phyloP scores from a whole-genome alignment of 768 basidiomycete species.

The Crucibulum laeve region DNA sequence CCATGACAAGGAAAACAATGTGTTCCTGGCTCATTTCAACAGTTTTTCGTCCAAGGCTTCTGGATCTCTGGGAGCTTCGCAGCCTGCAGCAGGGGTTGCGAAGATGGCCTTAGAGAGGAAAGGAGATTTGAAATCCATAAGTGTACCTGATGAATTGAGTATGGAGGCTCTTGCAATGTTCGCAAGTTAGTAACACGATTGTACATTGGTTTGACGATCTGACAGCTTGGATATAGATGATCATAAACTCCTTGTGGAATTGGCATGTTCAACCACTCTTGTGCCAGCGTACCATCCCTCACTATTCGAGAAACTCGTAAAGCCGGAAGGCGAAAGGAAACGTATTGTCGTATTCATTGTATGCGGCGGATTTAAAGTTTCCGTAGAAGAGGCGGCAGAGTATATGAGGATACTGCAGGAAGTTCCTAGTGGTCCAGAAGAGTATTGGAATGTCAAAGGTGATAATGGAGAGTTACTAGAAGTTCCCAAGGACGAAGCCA shows the following conservation, averaged over 20 bases:
- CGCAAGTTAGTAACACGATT: slow-evolving; percentile 40
- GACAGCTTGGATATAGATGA: slow-evolving; percentile 44
- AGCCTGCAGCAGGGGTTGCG: slow-evolving; percentile 56
- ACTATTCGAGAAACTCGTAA: slow-evolving; percentile 50
- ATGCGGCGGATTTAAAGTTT: slow-evolving; percentile 70
- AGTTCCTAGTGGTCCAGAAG: slow-evolving; percentile 19
- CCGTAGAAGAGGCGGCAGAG: slow-evolving; percentile 44
- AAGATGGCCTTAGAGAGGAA: slow-evolving; percentile 58
- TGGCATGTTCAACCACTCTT: slow-evolving; percentile 71
- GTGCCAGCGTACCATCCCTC: slow-evolving; percentile 56
- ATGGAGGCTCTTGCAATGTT: slow-evolving; percentile 59
- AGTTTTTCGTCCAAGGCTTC: slow-evolving; percentile 61
- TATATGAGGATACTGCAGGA: slow-evolving; percentile 38
- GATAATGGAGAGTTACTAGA: slow-evolving; percentile 33
- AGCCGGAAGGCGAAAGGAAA: slow-evolving; percentile 15
- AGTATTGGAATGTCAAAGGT: slow-evolving; percentile 31
- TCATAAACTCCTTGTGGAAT: slow-evolving; percentile 70
- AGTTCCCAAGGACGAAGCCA: slow-evolving; percentile 15
- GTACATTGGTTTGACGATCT: background rate
- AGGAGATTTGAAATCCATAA: slow-evolving; percentile 55
- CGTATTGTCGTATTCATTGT: slow-evolving; percentile 60
- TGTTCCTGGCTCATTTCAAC: slow-evolving; percentile 55
- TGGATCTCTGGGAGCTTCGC: slow-evolving; percentile 67
- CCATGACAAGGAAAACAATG: slow-evolving; percentile 34
- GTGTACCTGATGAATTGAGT: slow-evolving; percentile 62